Evolutionary conservation across 139 green algal species (phyloP), one percentile per base, ranked within the genome.

Genomic region (Chlamydomonas urium): DNA sequence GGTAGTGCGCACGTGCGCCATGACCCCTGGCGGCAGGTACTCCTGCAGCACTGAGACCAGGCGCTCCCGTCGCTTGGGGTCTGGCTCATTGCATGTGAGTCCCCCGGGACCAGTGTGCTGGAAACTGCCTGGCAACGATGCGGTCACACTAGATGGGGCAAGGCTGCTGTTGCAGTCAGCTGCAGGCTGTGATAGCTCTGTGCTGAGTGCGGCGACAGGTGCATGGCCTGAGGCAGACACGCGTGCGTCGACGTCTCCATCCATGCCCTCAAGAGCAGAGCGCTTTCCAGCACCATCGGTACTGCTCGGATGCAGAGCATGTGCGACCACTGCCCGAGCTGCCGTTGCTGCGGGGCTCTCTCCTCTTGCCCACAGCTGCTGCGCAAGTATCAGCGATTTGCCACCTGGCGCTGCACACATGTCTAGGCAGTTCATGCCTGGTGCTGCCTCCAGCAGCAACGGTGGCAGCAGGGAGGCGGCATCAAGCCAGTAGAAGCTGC

Each of bases 361-460:
- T n/a, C n/a, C n/a, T n/a, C n/a, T n/a, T n/a, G n/a, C 56, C 24
- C 61, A 81, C 72, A 90, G 56, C 50, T 78, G 73, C 47, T 83
- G 76, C 0, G 84, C 82, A 0, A 88, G 21, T 5, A 86, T 67
- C 33, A 88, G 38, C 0, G 79, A 82, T 62, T 90, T 90, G 60
- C 86, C 85, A 0, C 86, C 86, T 4, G 86, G 86, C 19, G 86
- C 82, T 0, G 86, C 85, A 32, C 85, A 90, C 79, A 90, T 87
- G 69, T 91, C 86, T 63, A 91, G 80, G 17, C 83, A 71, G 8
- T 32, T 38, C 33, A 65, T 45, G 19, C 67, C 67, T 23, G 67
- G 67, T 17, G 17, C 23, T 28, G 36, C 48, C 2, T 14, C 69
- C 33, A 92, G 81, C 66, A 86, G 47, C 38, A 92, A 45, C 2